Percentiles rank a stretch among this genome's conserved stretches.
Conservation (phyloP, 1,284 basidiomycete species). For the Apiotrichum sp. region DNA sequence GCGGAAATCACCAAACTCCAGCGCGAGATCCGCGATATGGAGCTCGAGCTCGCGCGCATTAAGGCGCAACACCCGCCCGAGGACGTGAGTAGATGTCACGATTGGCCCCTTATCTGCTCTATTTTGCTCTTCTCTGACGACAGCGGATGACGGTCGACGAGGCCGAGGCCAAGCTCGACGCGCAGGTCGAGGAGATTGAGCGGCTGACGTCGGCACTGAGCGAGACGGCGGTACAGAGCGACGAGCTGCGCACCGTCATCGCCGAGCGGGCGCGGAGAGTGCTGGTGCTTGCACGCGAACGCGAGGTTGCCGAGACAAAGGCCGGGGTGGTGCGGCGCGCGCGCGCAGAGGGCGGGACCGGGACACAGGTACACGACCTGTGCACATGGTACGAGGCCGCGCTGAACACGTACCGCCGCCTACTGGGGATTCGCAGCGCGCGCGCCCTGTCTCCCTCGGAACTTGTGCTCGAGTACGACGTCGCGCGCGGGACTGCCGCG, state of each 20-base stretch:
- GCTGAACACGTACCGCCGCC: constrained; percentile 57
- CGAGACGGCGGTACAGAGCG: constrained; percentile 50
- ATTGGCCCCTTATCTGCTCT: too few species aligned
- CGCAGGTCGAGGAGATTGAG: constrained; percentile 68
- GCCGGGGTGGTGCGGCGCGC: constrained; percentile 51
- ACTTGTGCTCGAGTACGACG: constrained; percentile 60
- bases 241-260: constrained; percentile 54
- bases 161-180: constrained; percentile 63
- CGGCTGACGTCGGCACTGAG: constrained; percentile 58
- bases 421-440: constrained; percentile 58
- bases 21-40: constrained; percentile 71
- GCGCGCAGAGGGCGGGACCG: constrained; percentile 51
- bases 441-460: constrained; percentile 64
- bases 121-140: neutral
- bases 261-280: constrained; percentile 56
- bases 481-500: constrained; percentile 17
- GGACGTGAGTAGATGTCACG: constrained; percentile 27
- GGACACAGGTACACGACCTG: constrained; percentile 47
- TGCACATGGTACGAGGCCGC: constrained; percentile 56
- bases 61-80: constrained; percentile 65
- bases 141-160: constrained; percentile 65
- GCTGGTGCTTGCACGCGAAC: constrained; percentile 59
- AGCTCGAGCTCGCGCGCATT: constrained; percentile 66
- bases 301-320: constrained; percentile 63
- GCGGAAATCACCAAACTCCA: constrained; percentile 57